phyloP scores from a whole-genome alignment of 1,139 yeast genomes.

The Taphrina populina region DNA sequence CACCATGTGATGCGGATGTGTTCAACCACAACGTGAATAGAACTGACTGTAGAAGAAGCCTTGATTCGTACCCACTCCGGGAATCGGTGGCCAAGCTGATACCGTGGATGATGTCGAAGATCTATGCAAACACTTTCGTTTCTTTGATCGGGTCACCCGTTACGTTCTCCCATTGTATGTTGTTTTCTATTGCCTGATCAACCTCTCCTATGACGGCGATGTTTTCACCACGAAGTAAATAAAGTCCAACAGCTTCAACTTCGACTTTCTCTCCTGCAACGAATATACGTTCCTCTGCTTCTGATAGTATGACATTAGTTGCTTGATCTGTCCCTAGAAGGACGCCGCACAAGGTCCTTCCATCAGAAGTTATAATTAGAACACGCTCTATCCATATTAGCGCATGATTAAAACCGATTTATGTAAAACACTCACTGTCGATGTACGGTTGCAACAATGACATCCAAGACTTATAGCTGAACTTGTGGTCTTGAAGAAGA shows the following conservation, averaged over 20 bases:
- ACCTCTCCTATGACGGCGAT: conserved; percentile 35
- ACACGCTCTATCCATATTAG: conserved; percentile 23
- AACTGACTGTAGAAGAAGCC: no score
- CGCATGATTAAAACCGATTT: neutral
- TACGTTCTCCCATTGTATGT: conserved; percentile 35
- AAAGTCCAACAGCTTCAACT: conserved; percentile 30
- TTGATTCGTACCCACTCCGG: no score
- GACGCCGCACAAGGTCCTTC: conserved; percentile 31
- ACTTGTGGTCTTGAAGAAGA: no score
- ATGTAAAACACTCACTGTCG: conserved; percentile 2
- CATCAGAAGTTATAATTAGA: conserved; percentile 34
- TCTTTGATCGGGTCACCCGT: conserved; percentile 34
- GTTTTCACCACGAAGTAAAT: conserved; percentile 35
- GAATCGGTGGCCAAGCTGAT: no score
- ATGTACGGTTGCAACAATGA: conserved; percentile 13
- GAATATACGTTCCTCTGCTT: conserved; percentile 33
- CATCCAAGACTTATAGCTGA: no score
- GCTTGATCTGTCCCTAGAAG: conserved; percentile 35
- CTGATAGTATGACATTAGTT: conserved; percentile 35
- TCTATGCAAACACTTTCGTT: conserved; percentile 24
- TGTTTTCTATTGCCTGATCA: conserved; percentile 25
- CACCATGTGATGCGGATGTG: no score
- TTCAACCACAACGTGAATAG: no score
- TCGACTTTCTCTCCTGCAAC: conserved; percentile 31
- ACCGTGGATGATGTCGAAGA: no score